Conservation (phyloP, 345 rosid species). For the Euphorbia lathyris region DNA sequence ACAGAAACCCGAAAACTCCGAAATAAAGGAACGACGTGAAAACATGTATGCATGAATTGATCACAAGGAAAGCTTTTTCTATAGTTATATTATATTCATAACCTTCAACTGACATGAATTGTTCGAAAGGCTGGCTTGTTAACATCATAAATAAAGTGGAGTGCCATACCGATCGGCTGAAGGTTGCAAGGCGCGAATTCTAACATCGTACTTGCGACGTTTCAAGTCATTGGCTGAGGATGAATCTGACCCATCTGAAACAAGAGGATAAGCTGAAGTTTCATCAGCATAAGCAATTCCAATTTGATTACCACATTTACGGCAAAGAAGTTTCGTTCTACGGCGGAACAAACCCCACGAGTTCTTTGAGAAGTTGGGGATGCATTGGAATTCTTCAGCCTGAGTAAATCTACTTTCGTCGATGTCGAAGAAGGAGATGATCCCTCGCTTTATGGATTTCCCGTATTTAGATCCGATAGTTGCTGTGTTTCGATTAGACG, state of each 20-base stretch:
- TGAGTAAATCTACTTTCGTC: slow-evolving; percentile 87
- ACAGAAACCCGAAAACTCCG: background rate
- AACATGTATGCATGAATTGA: slow-evolving; percentile 19
- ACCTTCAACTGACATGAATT: slow-evolving; percentile 4
- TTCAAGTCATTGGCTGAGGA: slow-evolving; percentile 36
- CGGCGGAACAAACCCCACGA: slow-evolving; percentile 63
- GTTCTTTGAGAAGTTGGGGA: slow-evolving; percentile 61
- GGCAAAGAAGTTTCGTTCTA: slow-evolving; percentile 87
- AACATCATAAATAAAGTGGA: slow-evolving; percentile 36
- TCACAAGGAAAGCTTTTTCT: slow-evolving; percentile 17
- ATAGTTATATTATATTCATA: background rate
- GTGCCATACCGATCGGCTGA: slow-evolving; percentile 41
- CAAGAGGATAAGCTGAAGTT: slow-evolving; percentile 41
- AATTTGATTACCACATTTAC: slow-evolving; percentile 73
- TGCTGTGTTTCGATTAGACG: slow-evolving; percentile 82
- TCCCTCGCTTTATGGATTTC: slow-evolving; percentile 88
- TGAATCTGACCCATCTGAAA: slow-evolving; percentile 44
- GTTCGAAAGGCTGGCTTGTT: background rate
- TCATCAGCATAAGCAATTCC: slow-evolving; percentile 62
- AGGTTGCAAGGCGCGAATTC: slow-evolving; percentile 88
- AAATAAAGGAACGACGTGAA: background rate
- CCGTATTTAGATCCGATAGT: slow-evolving; percentile 83
- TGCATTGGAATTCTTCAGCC: slow-evolving; percentile 79
- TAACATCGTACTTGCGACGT: slow-evolving; percentile 57
- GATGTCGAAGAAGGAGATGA: slow-evolving; percentile 69